Conservation (phyloP, 768 basidiomycete genomes). For the Psilocybe subaeruginosa region DNA sequence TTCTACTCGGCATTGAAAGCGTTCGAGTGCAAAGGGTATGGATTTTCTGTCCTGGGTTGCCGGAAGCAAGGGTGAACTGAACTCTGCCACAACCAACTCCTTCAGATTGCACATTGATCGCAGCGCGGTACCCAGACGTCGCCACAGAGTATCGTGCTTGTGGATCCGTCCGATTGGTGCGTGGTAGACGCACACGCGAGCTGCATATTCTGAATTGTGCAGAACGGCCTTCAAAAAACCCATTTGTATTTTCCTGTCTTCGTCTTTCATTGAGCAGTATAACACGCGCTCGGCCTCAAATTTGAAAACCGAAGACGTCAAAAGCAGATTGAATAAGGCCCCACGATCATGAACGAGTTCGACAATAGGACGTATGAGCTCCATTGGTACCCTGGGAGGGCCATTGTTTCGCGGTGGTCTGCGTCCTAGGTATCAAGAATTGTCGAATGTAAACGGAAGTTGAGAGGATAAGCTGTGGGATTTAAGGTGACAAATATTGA, state of each 20-base stretch:
- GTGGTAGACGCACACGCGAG: background rate
- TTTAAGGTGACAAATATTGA: no score
- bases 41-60: background rate
- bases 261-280: conserved; percentile 2
- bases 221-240: background rate
- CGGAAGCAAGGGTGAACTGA: background rate
- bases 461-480: background rate
- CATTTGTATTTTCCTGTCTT: background rate
- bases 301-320: background rate
- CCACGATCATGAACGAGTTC: background rate
- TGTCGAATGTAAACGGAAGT: background rate
- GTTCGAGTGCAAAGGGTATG: background rate
- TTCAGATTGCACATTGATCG: conserved; percentile 2
- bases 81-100: background rate
- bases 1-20: background rate
- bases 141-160: background rate
- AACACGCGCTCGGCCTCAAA: conserved; percentile 2
- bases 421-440: background rate
- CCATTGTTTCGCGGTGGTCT: background rate
- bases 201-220: background rate
- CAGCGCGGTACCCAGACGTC: background rate
- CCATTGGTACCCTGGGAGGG: background rate
- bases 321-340: background rate
- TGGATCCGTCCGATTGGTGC: background rate
- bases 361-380: conserved; percentile 1